Evolutionary conservation across 257 asterid genomes (phyloP), one percentile per base, ranked within the genome.

Genomic region (Gardenia jasminoides): DNA sequence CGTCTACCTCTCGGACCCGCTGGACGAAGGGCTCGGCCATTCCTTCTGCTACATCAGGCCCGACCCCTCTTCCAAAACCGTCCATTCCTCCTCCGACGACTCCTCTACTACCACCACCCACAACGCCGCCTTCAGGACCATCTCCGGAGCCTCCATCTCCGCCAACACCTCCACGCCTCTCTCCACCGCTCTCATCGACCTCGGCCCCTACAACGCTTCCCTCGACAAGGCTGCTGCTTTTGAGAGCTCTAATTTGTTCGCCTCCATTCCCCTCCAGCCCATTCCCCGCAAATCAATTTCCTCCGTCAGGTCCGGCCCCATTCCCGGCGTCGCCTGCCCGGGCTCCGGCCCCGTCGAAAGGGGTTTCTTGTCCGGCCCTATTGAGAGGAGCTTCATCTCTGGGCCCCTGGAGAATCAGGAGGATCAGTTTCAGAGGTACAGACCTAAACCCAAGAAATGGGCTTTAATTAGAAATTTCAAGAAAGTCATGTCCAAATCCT

Each of bases 131-230:
- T 91, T 91, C 75, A 83, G 93, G 24, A 89, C 97, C 19, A 93
- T 95, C 76, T 95, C 98, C 83, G 99, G 99, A 76, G 99, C 99
- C 22, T 86, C 98, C 81, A 92, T 95, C 86, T 93, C 98, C 68
- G 99, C 99, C 85, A 95, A 95, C 86, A 84, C 90, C 70, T 86
- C 89, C 67, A 92, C 97, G 7, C 89, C 93, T 61, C 93, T 89
- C 76, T 92, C 99, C 74, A 90, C 97, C 10, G 89, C 91, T 22
- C 82, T 89, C 43, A 82, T 87, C 70, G 88, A 87, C 81, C 76
- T 83, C 10, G 74, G 80, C 2, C 81, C 93, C 11, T 91, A 85
- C 89, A 64, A 76, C 75, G 79, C 84, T 41, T 66, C 82, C n/a
- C 76, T 87, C 12, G 97, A 92, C 75, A 93, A 93, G 78, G 97